Evolutionary conservation across 306 rosid species (phyloP), one percentile per base, ranked within the genome.

Genomic region (Sesbania bispinosa): DNA sequence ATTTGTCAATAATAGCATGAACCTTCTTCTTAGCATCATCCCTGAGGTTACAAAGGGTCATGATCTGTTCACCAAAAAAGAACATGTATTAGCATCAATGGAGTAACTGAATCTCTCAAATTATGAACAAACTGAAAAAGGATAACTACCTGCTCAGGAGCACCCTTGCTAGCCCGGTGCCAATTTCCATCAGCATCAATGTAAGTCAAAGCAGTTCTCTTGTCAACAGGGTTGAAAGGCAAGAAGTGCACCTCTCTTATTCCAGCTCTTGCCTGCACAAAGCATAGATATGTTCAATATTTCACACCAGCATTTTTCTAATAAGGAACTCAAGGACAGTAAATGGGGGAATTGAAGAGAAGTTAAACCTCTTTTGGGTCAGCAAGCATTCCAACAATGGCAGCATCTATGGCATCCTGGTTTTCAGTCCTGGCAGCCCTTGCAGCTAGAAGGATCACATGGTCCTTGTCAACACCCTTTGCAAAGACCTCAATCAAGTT

Each of bases 141-240:
- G 47, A 62, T 84, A 92, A 97, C 96, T 95, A 92, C 99, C 96
- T 95, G 97, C 84, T 95, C 99, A 19, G 99, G 99, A 24, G 99
- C 99, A 69, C 99, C 99, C 77, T 95, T 95, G 84, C 99, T 91
- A 18, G 99, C 62, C 66, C 99, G 73, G 77, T 95, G 97, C 99
- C 99, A 95, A 58, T 67, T 84, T 78, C 87, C 99, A 72, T 74
- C 74, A 4, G 29, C 8, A 68, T 95, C 99, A 62, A 89, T 54
- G 82, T 95, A 95, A 64, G 99, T 95, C 92, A 95, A 86, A 59
- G 99, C 97, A 57, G 99, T 95, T 81, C 99, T 92, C 83, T 95
- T 95, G 62, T 92, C 99, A 27, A 83, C 91, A 21, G 99, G 99
- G 45, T 95, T 95, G 83, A 95, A 95, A 47, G 99, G 99, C 1